Evolutionary conservation across 805 yeast genomes (phyloP).

Genomic region (Saccharomycopsis lassenensis): DNA sequence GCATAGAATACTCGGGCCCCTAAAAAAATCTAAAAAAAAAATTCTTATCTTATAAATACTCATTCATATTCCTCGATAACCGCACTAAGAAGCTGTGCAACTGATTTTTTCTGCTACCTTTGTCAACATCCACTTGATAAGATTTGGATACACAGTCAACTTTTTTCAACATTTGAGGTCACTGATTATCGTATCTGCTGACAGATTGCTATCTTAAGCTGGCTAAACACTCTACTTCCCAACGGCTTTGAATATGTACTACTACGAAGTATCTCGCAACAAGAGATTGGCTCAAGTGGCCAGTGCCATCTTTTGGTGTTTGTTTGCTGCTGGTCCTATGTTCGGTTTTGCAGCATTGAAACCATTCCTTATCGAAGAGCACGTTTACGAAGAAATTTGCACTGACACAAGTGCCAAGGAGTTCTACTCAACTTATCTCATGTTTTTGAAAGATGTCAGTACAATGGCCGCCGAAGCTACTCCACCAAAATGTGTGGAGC

Average conservation of each 20-base stretch:
- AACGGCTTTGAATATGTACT: slow-evolving; percentile 4
- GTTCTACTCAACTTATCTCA: not conserved
- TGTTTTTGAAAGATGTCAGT: slow-evolving; percentile 1
- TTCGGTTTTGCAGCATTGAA: slow-evolving; percentile 95
- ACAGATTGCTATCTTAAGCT: too few species aligned
- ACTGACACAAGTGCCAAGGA: slow-evolving; percentile 15
- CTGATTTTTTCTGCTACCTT: not conserved
- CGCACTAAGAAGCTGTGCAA: too few species aligned
- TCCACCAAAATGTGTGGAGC: slow-evolving; percentile 45
- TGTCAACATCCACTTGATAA: not conserved
- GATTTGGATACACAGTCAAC: not conserved
- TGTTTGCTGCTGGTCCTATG: slow-evolving; percentile 88
- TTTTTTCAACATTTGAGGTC: not conserved
- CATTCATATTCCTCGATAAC: too few species aligned
- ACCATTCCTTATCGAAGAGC: slow-evolving; percentile 66
- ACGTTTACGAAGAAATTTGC: slow-evolving; percentile 62
- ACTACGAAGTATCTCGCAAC: slow-evolving; percentile 7
- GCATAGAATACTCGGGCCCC: too few species aligned
- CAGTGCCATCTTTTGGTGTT: slow-evolving; percentile 80
- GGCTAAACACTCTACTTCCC: too few species aligned
- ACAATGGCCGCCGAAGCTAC: slow-evolving; percentile 1
- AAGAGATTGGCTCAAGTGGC: slow-evolving; percentile 37
- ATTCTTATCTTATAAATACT: too few species aligned
- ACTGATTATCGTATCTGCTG: not conserved
- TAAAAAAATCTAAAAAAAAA: too few species aligned